A percentile compares a stretch with the other conserved stretches of the same genome.
phyloP scores from a whole-genome alignment of 768 basidiomycete species.

The Gloeopeniophorella convolvens region DNA sequence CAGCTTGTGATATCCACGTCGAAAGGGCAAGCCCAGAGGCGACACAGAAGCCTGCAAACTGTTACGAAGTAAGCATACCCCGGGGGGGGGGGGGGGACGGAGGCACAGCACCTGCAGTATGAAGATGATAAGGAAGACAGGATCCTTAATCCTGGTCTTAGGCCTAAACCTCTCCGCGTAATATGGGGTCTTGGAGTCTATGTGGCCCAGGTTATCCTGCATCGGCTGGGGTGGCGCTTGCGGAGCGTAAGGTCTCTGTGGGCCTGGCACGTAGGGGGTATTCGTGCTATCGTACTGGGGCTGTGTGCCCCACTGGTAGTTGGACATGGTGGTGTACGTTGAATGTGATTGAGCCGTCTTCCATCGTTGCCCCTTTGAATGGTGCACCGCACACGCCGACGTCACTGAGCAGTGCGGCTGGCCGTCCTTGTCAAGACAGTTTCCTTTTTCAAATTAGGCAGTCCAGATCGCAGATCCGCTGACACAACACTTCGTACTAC shows the following conservation, averaged over 20 bases:
- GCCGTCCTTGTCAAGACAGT: too few relatives aligned
- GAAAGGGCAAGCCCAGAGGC: conserved; percentile 59
- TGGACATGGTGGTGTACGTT: neutral
- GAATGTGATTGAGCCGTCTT: neutral
- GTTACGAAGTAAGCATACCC: neutral
- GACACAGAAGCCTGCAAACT: conserved; percentile 65
- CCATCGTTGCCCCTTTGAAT: too few relatives aligned
- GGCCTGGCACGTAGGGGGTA: conserved; percentile 25
- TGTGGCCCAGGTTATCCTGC: conserved; percentile 20
- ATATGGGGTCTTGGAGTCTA: conserved; percentile 42
- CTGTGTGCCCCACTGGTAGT: conserved; percentile 3
- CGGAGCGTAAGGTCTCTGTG: conserved; percentile 22
- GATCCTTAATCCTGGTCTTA: conserved; percentile 67
- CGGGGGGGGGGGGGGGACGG: too few relatives aligned
- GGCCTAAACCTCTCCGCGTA: conserved; percentile 59
- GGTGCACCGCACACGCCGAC: too few relatives aligned
- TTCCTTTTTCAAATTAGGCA: too few relatives aligned
- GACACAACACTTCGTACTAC: too few relatives aligned
- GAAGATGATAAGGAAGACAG: conserved; percentile 64
- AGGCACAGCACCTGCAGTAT: conserved; percentile 48
- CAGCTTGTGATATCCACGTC: conserved; percentile 56
- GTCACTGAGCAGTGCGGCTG: too few relatives aligned
- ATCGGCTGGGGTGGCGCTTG: conserved; percentile 20
- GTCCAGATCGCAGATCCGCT: too few relatives aligned
- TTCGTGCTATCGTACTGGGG: too few relatives aligned